Conservation (phyloP, 257 asterid species). For the Orobanche coerulescens region DNA sequence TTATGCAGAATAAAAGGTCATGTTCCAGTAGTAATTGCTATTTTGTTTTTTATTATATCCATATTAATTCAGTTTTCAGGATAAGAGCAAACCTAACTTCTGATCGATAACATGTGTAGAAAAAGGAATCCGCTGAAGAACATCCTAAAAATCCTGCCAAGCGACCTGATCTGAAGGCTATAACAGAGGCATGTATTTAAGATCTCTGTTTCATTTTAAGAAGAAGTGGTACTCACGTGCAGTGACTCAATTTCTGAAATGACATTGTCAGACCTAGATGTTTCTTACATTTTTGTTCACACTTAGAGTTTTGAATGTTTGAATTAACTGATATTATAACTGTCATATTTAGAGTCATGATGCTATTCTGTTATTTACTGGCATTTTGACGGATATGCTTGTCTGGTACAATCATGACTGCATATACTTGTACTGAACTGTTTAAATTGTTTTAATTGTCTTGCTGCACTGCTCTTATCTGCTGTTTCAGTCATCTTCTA, state of each 20-base stretch:
- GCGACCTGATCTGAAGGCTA: conserved; percentile 89
- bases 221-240: neutral
- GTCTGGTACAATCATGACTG: neutral
- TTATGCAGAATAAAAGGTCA: neutral
- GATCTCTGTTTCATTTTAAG: neutral
- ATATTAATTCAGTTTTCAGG: neutral
- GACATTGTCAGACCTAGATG: neutral
- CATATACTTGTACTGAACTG: neutral
- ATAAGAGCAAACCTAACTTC: conserved; percentile 5
- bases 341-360: neutral
- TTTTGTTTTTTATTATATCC: neutral
- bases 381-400: neutral
- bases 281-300: neutral
- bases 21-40: neutral
- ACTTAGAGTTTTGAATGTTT: neutral
- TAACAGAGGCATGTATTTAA: conserved; percentile 41
- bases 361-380: neutral
- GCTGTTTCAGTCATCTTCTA: neutral
- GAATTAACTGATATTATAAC: neutral
- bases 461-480: neutral
- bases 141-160: conserved; percentile 33
- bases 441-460: neutral
- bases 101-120: conserved; percentile 35
- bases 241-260: neutral
- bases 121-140: conserved; percentile 20